Evolutionary conservation across 176 grass and related monocot genomes (phyloP), one percentile per base, ranked within the genome.

Genomic region (Ananas comosus): DNA sequence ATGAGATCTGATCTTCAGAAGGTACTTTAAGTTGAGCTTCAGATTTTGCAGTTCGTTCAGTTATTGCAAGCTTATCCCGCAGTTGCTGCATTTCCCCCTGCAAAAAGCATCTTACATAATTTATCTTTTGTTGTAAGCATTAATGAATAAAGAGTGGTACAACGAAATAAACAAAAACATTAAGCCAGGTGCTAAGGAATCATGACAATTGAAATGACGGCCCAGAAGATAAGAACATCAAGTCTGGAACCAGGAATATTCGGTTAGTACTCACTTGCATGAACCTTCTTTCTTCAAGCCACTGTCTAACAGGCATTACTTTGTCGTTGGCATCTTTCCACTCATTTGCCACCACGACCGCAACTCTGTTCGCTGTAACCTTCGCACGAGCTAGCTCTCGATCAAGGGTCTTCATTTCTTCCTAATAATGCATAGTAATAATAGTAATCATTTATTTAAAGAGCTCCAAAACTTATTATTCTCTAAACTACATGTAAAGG

Each of bases 41-140:
- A 51, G 87, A 99, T 79, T 76, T 73, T 80, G 94, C 86, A 18
- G 94, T 73, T 71, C 89, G 83, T 50, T 99, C 94, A 66, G 84
- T 79, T 53, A 99, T 93, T 67, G 79, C 77, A 81, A 99, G 94
- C 69, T 99, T 99, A 83, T 93, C 94, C 8, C 94, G 74, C 13
- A 99, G 87, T 75, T 99, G 94, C 81, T 99, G 89, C 94, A 93
- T 99, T 68, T 93, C 89, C 80, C 94, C 89, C 89, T 99, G 81
- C 13, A 64, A 61, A 66, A 74, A 68, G 47, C 22, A 17, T 75
- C 48, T 50, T 48, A 63, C 23, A 67, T 49, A 80, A 6, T 29
- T 29, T 51, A 21, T 64, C 4, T 10, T 57, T 18, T 27, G 5
- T 42, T 59, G 51, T 51, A 25, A 9, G 9, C 42, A 63, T 24